Evolutionary conservation across 805 yeast genomes (phyloP), one percentile per base, ranked within the genome.

Genomic region (Yarrowia osloensis): DNA sequence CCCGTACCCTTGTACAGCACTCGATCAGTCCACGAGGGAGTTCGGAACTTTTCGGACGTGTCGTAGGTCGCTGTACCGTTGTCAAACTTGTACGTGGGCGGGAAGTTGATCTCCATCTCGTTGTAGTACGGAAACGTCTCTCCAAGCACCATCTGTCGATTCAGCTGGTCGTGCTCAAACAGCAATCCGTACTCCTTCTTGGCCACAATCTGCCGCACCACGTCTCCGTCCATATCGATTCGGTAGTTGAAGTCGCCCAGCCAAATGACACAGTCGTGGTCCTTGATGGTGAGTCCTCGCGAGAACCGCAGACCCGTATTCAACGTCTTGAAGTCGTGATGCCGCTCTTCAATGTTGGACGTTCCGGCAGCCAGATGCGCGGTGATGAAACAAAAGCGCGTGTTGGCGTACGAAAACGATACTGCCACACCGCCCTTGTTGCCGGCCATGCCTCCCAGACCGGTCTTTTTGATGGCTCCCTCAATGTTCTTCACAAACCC

Each of bases 11-110:
- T 81, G 72, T 82, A 88, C 57, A 94, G 78, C 35, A 94, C 86
- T 68, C 99, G 80, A 78, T 95, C 99, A 3, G 98, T 93, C 99
- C 99, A 95, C 0, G 99, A 96, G 0, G 99, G 99, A 12, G 90
- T 87, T 70, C 99, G 84, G 77, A 87, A 88, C 77, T 95, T 95
- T 73, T 94, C 98, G 46, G 96, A 88, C 0, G 96, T 85, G 76
- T 95, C 99, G 75, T 93, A 95, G 1, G 74, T 77, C 54, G 84
- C 84, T 0, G 96, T 88, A 2, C 96, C 96, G 57, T 90, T 89
- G 74, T 95, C 97, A 75, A 88, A 95, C 75, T 95, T 95, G 77
- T 95, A 95, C 0, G 99, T 95, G 7, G 99, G 99, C 7, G 88
- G 84, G 73, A 95, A 94, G 21, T 78, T 80, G 57, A 95, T 89